Base-by-base conservation (phyloP, 768 basidiomycete species). In the Rickenella mellea region DNA sequence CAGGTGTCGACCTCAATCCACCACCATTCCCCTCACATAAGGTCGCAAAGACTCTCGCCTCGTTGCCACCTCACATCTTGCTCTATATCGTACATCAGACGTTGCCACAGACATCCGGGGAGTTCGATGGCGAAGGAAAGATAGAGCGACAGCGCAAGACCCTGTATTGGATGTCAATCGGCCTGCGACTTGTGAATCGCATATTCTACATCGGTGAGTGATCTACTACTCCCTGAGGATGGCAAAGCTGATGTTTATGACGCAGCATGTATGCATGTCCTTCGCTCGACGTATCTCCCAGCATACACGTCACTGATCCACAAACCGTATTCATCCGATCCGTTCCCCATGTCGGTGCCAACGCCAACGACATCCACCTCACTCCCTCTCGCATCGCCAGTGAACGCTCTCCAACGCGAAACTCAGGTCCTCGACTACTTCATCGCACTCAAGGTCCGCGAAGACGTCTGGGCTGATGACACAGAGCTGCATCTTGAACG, bases 391-490 rank as follows among this genome's bases (percentile, higher is more conserved):
- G 40, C 48, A 5, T 43, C 51, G 12, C 50, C 58, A 17, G 30
- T 75, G 5, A 62, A 66, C 17, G 67, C 71, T 24, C 37, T 71
- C 26, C 85, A 88, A 52, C 76, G 86, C 47, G 87, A 90, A 55
- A 85, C 86, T 0, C 59, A 63, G 42, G 70, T 82, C 14, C 72
- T 91, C 17, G 88, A 91, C 64, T 69, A 71, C 44, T 89, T 84
- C 67, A 82, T 91, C 37, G 75, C 78, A 3, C 72, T 90, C 53
- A 84, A 83, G 60, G 80, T 84, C 40, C 76, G 74, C 17, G 81
- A 89, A 54, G 88, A 90, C 59, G 70, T 88, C 32, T 79, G 80
- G 68, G 64, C 69, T 29, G 85, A 88, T 59, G 82, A 86, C 37
- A 70, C 73, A 2, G 76, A 78, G 54, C 68, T 89, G 19, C 84